Conservation (phyloP, 2,329 filamentous ascomycete genomes). For the Arthrobotrys musiformis region DNA sequence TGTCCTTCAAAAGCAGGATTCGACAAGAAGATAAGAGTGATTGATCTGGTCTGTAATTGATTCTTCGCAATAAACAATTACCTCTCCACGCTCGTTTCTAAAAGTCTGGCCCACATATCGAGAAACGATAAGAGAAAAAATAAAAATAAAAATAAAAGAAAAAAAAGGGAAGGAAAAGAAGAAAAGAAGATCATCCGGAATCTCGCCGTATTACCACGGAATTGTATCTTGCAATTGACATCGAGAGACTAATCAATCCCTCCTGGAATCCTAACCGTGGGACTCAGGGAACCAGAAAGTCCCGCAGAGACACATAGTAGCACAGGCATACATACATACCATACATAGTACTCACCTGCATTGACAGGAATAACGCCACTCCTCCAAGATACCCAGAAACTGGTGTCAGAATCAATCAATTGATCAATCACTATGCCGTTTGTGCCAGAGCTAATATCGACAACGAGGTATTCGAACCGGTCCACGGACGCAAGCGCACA, state of each 20-base stretch:
- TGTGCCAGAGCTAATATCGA: conserved; percentile 52
- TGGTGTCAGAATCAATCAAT: neutral
- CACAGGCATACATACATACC: no score
- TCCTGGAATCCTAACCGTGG: conserved; percentile 10
- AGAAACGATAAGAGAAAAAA: neutral
- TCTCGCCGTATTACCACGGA: conserved; percentile 35
- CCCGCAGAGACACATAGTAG: conserved; percentile 41
- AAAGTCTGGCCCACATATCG: no score
- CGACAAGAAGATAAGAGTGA: neutral
- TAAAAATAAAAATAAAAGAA: neutral
- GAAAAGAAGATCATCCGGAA: conserved; percentile 35
- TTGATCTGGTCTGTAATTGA: neutral
- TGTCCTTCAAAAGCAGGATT: neutral
- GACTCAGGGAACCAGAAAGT: conserved; percentile 17
- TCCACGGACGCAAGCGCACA: conserved; percentile 29
- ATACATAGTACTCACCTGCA: conserved; percentile 8
- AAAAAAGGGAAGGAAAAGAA: neutral
- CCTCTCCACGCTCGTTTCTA: conserved; percentile 33
- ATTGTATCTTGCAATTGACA: conserved; percentile 2
- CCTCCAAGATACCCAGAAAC: neutral
- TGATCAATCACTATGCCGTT: conserved; percentile 37
- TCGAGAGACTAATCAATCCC: conserved; percentile 1
- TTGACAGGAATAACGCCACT: conserved; percentile 16
- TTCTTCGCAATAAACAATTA: neutral
- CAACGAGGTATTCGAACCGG: conserved; percentile 54